A percentile compares a stretch with the other conserved stretches of the same genome.
These are phyloP conservation scores for Aureobasidium sp. DNA, from an alignment of 2,329 filamentous ascomycete species.

Conservation along the genomic window DNA sequence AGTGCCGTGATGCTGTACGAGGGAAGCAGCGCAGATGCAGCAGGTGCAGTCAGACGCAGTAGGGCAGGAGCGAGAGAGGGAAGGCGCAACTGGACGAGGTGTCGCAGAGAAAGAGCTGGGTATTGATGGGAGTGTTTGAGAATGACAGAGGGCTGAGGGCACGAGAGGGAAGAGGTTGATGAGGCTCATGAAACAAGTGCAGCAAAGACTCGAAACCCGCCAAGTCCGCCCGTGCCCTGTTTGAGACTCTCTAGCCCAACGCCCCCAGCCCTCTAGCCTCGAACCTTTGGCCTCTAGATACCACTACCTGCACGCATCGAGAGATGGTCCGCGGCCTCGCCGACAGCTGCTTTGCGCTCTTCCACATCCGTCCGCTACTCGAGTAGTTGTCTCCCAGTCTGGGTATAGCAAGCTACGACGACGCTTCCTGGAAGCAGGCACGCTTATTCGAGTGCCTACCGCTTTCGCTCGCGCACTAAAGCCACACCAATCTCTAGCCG, in stretches of 20 bases:
- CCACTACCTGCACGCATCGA: not conserved
- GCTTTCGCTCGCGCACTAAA: constrained; percentile 7
- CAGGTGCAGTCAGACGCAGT: not conserved
- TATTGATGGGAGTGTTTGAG: constrained; percentile 13
- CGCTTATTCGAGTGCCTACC: constrained; percentile 9
- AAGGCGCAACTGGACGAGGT: not conserved
- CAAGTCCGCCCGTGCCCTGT: constrained; percentile 11
- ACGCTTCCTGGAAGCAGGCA: not conserved
- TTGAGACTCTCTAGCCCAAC: constrained; percentile 12
- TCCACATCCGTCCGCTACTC: not conserved
- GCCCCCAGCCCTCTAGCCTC: constrained; percentile 1
- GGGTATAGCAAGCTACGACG: no score
- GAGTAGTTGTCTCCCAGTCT: no score
- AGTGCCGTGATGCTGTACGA: not conserved
- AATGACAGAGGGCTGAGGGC: constrained; percentile 12
- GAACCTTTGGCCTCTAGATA: not conserved
- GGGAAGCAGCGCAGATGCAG: not conserved
- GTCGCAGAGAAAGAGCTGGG: constrained; percentile 7
- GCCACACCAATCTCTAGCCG: constrained; percentile 13
- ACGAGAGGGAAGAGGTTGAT: constrained; percentile 14
- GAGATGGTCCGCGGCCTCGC: not conserved
- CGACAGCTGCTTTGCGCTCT: not conserved
- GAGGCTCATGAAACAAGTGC: constrained; percentile 14
- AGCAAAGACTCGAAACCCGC: constrained; percentile 15
- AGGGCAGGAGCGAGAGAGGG: not conserved